A percentile compares a stretch with the other conserved stretches of the same genome.
These are phyloP conservation scores for Groenewaldozyma auringiensis DNA, from an alignment of 1,139 yeast species.

Conservation along the genomic window DNA sequence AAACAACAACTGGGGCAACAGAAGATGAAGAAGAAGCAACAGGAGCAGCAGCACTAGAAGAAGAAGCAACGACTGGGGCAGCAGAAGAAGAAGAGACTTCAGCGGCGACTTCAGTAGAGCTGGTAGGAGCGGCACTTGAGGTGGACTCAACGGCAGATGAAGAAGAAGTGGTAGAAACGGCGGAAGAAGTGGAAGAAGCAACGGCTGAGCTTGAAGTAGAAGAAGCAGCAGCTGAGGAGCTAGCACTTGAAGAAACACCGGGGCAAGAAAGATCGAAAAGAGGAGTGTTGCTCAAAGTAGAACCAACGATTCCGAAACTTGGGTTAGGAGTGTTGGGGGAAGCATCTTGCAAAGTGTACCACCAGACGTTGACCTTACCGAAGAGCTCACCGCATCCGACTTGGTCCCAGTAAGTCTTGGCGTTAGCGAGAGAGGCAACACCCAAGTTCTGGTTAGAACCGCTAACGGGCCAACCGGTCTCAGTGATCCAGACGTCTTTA, in stretches of 20 bases:
- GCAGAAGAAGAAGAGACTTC: not conserved
- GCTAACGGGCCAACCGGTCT: constrained; percentile 57
- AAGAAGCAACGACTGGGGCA: not conserved
- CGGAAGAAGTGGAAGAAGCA: too few relatives aligned
- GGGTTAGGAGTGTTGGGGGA: constrained; percentile 14
- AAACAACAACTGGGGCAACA: constrained; percentile 1
- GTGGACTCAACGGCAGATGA: not conserved
- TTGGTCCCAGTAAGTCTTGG: constrained; percentile 21
- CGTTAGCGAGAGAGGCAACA: constrained; percentile 16
- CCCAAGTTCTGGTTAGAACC: constrained; percentile 17
- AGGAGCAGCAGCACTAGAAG: not conserved
- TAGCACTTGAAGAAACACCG: not conserved
- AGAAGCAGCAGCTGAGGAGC: not conserved
- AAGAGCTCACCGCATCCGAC: constrained; percentile 19
- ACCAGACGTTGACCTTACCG: constrained; percentile 16
- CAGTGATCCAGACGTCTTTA: constrained; percentile 81
- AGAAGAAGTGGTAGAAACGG: not conserved
- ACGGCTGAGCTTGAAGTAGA: not conserved
- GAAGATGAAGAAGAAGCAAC: not conserved
- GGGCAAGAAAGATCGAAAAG: constrained; percentile 18
- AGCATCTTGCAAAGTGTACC: constrained; percentile 18
- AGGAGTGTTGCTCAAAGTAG: constrained; percentile 15
- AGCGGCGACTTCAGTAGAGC: not conserved
- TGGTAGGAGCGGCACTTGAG: not conserved
- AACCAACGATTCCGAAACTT: constrained; percentile 19